phyloP scores from a whole-genome alignment of 169 alveolate genomes.

The Miamiensis avidus region DNA sequence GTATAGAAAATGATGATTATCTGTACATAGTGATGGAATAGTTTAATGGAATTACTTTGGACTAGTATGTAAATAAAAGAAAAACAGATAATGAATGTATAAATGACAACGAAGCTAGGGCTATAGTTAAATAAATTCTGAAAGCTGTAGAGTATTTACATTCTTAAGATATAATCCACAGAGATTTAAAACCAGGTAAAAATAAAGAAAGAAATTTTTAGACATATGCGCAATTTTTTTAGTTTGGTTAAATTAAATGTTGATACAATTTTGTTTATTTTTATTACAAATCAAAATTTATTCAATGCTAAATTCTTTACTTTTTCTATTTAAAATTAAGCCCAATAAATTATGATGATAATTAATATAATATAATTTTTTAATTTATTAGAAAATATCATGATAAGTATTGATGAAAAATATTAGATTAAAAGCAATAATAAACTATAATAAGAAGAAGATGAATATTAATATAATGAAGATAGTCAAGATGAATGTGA shows the following conservation, averaged over 20 bases:
- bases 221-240: neutral
- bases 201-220: neutral
- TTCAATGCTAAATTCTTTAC: neutral
- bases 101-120: neutral
- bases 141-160: conserved; percentile 1
- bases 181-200: conserved; percentile 30
- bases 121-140: neutral
- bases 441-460: too few species aligned
- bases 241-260: neutral
- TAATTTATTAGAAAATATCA: too few species aligned
- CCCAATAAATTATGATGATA: conserved; percentile 4
- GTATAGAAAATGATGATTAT: conserved; percentile 1
- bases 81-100: neutral
- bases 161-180: neutral
- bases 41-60: neutral
- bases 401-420: too few species aligned
- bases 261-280: neutral
- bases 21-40: conserved; percentile 14
- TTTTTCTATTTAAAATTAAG: neutral
- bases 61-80: neutral
- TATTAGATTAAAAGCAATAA: too few species aligned
- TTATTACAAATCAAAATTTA: neutral
- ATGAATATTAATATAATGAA: too few species aligned
- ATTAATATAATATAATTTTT: conserved; percentile 3
- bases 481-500: too few species aligned